These are phyloP conservation scores for Tetrapisispora fleetii DNA, from an alignment of 805 yeast genomes.

Conservation along the genomic window DNA sequence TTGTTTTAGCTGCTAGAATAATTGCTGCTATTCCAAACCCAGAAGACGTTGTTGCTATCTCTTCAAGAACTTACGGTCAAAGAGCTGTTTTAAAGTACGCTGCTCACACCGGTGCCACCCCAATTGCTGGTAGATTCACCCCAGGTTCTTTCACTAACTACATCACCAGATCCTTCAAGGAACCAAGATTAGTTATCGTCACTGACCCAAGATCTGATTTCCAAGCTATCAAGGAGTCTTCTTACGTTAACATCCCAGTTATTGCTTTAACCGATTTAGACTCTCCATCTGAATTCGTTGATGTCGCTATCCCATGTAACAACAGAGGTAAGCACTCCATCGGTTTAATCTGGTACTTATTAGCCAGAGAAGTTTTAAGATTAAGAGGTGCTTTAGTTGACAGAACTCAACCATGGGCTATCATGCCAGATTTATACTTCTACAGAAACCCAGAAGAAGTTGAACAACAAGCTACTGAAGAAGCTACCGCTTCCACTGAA, in stretches of 20 bases:
- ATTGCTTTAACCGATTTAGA: constrained; percentile 97
- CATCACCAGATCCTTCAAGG: constrained; percentile 99
- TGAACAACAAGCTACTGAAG: constrained; percentile 65
- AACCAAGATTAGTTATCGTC: constrained; percentile 98
- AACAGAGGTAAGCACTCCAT: constrained; percentile 99
- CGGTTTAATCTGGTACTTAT: constrained; percentile 99
- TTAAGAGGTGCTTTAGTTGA: constrained; percentile 94
- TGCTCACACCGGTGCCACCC: constrained; percentile 99
- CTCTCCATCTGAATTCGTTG: constrained; percentile 97
- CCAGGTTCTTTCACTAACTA: constrained; percentile 99
- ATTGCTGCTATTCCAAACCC: constrained; percentile 99
- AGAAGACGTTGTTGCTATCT: constrained; percentile 95
- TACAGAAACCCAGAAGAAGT: constrained; percentile 99
- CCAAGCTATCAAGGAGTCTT: constrained; percentile 99
- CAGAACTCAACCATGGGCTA: constrained; percentile 95
- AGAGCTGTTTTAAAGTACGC: constrained; percentile 99
- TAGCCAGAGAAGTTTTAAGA: constrained; percentile 98
- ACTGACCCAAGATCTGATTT: constrained; percentile 99
- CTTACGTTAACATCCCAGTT: constrained; percentile 99
- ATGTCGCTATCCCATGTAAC: constrained; percentile 99
- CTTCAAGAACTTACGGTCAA: constrained; percentile 99
- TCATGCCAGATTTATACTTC: constrained; percentile 99
- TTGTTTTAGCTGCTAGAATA: constrained; percentile 96
- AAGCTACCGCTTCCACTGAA: constrained; percentile 53
- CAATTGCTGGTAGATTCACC: constrained; percentile 99